These are phyloP conservation scores for Euphrasia confusa DNA, from an alignment of 257 asterid genomes.

Conservation along the genomic window DNA sequence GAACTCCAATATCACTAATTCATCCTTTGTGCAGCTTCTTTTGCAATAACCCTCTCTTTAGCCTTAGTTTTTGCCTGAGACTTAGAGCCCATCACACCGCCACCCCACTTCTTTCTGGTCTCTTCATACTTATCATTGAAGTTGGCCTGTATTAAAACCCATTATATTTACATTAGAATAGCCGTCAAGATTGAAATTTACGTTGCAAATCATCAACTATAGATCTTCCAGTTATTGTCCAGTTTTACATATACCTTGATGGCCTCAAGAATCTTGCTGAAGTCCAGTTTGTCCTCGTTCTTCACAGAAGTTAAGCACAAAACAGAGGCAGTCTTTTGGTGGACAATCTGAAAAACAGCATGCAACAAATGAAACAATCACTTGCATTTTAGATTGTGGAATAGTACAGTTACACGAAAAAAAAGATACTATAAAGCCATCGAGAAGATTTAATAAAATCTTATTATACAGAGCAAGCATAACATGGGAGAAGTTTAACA, in stretches of 20 bases:
- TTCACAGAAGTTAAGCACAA: slow-evolving; percentile 52
- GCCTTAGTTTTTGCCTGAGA: slow-evolving; percentile 60
- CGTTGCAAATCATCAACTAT: no score
- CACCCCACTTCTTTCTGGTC: slow-evolving; percentile 61
- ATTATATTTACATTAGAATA: background rate
- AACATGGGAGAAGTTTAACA: no score
- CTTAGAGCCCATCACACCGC: slow-evolving; percentile 60
- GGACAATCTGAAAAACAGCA: slow-evolving; percentile 38
- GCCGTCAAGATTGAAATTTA: background rate
- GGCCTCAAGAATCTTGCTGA: slow-evolving; percentile 51
- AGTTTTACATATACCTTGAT: slow-evolving; percentile 35
- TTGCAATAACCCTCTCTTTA: slow-evolving; percentile 43
- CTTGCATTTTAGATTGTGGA: no score
- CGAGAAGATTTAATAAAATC: background rate
- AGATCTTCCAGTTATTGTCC: background rate
- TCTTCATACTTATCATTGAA: slow-evolving; percentile 54
- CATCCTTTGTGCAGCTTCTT: slow-evolving; percentile 60
- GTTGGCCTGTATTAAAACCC: slow-evolving; percentile 34
- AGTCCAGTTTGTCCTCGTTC: slow-evolving; percentile 59
- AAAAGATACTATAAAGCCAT: no score
- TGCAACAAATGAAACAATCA: background rate
- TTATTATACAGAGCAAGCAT: no score
- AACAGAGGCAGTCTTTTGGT: slow-evolving; percentile 51
- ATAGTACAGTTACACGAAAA: no score
- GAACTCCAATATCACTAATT: slow-evolving; percentile 21